Percentiles rank a stretch among this genome's conserved stretches.
These are phyloP conservation scores for Micromonas pusilla DNA, from an alignment of 139 green algal species.

Conservation along the genomic window DNA sequence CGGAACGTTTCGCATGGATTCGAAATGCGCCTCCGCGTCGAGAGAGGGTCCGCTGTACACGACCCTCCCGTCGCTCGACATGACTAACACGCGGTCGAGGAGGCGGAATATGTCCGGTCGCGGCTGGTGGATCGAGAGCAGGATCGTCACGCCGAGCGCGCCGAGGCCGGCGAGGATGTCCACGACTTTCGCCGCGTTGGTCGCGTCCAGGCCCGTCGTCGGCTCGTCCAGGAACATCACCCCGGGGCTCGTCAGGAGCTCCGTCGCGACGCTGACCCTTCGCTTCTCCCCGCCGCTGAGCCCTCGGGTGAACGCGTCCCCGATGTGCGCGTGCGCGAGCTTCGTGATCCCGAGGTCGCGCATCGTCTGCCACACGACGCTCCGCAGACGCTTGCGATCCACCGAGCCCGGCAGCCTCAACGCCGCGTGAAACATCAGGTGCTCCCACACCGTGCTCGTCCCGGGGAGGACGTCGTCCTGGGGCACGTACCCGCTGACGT, in stretches of 20 bases:
- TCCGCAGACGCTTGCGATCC: constrained; percentile 13
- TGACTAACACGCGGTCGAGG: constrained; percentile 24
- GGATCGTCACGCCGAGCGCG: background rate
- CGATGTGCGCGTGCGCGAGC: constrained; percentile 27
- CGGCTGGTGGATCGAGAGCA: constrained; percentile 44
- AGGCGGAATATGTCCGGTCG: constrained; percentile 39
- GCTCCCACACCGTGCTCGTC: constrained; percentile 45
- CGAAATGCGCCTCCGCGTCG: background rate
- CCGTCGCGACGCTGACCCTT: constrained; percentile 60
- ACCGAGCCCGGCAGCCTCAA: constrained; percentile 46
- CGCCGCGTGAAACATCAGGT: constrained; percentile 60
- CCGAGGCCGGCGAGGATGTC: constrained; percentile 14
- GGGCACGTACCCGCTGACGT: constrained; percentile 21
- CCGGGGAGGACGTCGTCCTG: constrained; percentile 20
- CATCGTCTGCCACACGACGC: constrained; percentile 9
- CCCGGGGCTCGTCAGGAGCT: constrained; percentile 62
- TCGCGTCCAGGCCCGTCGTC: constrained; percentile 56
- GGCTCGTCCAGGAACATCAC: constrained; percentile 84
- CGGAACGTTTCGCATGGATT: constrained; percentile 2
- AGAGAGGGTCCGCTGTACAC: constrained; percentile 23
- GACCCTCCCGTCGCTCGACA: constrained; percentile 13
- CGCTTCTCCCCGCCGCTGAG: constrained; percentile 57
- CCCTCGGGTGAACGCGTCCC: constrained; percentile 28
- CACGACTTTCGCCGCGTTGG: constrained; percentile 28
- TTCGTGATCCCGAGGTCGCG: constrained; percentile 28